Conservation (phyloP, 2,329 filamentous ascomycete genomes). For the Fulvia fulva region DNA sequence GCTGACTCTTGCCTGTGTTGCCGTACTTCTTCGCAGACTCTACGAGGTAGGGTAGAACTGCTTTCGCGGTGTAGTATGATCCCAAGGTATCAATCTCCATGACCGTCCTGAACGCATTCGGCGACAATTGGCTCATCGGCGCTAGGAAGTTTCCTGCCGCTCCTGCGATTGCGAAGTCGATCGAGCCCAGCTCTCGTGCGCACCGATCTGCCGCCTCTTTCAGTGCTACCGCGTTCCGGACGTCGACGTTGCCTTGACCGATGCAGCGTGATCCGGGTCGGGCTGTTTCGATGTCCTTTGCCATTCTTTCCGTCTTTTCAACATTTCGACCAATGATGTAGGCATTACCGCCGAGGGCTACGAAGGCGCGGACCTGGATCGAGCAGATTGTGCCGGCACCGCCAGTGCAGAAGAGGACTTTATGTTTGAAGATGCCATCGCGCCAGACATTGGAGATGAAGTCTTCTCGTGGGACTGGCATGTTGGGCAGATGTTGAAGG, state of each 20-base stretch:
- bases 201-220: slow-evolving; percentile 73
- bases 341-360: slow-evolving; percentile 86
- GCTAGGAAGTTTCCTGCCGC: slow-evolving; percentile 95
- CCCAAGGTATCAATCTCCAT: slow-evolving; percentile 95
- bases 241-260: slow-evolving; percentile 71
- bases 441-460: slow-evolving; percentile 82
- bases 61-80: slow-evolving; percentile 92
- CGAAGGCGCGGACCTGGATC: slow-evolving; percentile 85
- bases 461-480: slow-evolving; percentile 61
- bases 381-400: slow-evolving; percentile 92
- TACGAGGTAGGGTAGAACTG: slow-evolving; percentile 76
- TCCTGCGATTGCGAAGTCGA: slow-evolving; percentile 92
- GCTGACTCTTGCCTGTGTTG: slow-evolving; percentile 50
- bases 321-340: slow-evolving; percentile 89
- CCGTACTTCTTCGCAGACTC: slow-evolving; percentile 64
- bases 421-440: slow-evolving; percentile 80
- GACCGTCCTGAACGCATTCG: slow-evolving; percentile 91
- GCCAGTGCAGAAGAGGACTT: slow-evolving; percentile 92
- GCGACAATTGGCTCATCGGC: slow-evolving; percentile 72
- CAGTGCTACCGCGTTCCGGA: slow-evolving; percentile 63
- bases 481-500: slow-evolving; percentile 3
- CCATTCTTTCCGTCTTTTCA: slow-evolving; percentile 78
- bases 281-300: slow-evolving; percentile 75
- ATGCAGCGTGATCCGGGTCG: slow-evolving; percentile 78
- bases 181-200: slow-evolving; percentile 74